Conservation (phyloP, 352 stramenopile species). For the Blastocystis sp. region DNA sequence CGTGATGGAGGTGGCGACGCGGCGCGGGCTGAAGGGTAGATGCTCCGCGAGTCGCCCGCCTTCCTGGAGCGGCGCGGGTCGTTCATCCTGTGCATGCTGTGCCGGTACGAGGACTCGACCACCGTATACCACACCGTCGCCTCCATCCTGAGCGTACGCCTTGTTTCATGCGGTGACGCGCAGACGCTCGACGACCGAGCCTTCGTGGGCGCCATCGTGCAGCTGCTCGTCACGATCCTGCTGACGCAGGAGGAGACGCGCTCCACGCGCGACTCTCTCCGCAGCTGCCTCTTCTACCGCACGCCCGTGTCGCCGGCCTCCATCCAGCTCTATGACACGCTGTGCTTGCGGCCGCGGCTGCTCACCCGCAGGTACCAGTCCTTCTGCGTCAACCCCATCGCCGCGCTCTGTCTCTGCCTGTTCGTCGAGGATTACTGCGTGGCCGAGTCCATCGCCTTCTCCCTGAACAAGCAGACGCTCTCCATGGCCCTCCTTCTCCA, state of each 20-base stretch:
- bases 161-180: constrained; percentile 70
- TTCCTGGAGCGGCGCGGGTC: constrained; percentile 89
- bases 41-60: background rate
- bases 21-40: background rate
- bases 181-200: constrained; percentile 77
- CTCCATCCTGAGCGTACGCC: constrained; percentile 83
- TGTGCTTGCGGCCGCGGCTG: constrained; percentile 76
- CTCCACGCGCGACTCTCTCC: constrained; percentile 76
- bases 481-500: constrained; percentile 97
- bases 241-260: constrained; percentile 92
- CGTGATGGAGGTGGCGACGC: constrained; percentile 29
- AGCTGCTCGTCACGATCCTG: constrained; percentile 96
- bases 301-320: constrained; percentile 70
- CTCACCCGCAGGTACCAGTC: constrained; percentile 74
- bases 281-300: constrained; percentile 10
- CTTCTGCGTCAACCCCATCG: constrained; percentile 95
- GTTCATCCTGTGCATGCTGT: constrained; percentile 95
- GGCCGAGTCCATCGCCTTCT: constrained; percentile 87
- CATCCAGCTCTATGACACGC: constrained; percentile 77
- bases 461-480: constrained; percentile 90
- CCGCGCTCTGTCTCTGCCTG: constrained; percentile 86
- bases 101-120: constrained; percentile 90
- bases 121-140: constrained; percentile 96
- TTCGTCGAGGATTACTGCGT: constrained; percentile 94
- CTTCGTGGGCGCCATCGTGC: constrained; percentile 95